These are phyloP conservation scores for Echites panduratus DNA, from an alignment of 257 asterid species.

Conservation along the genomic window DNA sequence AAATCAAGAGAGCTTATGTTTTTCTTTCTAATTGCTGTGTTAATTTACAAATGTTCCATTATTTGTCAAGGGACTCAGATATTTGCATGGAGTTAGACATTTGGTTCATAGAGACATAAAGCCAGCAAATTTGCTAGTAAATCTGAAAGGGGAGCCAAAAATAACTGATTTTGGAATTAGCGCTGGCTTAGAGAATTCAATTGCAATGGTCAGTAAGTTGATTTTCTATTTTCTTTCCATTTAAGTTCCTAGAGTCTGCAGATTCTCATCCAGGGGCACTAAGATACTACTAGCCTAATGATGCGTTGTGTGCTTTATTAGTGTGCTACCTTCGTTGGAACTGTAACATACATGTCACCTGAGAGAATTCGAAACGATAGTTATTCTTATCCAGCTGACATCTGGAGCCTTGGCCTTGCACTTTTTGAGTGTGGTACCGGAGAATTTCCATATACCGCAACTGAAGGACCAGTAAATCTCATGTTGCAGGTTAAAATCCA, in stretches of 20 bases:
- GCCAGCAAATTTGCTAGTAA: constrained; percentile 94
- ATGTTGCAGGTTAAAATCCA: constrained; percentile 77
- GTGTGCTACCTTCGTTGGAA: constrained; percentile 99
- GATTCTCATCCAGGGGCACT: neutral
- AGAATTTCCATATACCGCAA: constrained; percentile 88
- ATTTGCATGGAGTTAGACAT: constrained; percentile 90
- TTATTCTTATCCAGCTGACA: constrained; percentile 97
- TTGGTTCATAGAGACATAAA: constrained; percentile 98
- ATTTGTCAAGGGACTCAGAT: constrained; percentile 68
- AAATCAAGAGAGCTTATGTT: neutral
- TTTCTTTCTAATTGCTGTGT: neutral
- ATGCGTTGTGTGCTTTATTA: constrained; percentile 27
- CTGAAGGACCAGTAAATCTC: constrained; percentile 96
- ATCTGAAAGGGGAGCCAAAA: constrained; percentile 94
- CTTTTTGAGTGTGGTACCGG: constrained; percentile 97
- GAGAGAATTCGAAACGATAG: constrained; percentile 92
- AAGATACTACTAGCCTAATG: constrained; percentile 7
- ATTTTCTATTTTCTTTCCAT: constrained; percentile 2
- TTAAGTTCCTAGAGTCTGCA: neutral
- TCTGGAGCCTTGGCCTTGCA: constrained; percentile 99
- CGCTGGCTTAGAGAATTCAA: constrained; percentile 94
- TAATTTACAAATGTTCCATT: constrained; percentile 20
- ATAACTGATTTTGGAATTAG: constrained; percentile 99
- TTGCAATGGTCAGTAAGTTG: constrained; percentile 83
- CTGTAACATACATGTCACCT: constrained; percentile 98